These are phyloP conservation scores for Exserohilum turcica DNA, from an alignment of 2,329 filamentous ascomycete species.

Conservation along the genomic window DNA sequence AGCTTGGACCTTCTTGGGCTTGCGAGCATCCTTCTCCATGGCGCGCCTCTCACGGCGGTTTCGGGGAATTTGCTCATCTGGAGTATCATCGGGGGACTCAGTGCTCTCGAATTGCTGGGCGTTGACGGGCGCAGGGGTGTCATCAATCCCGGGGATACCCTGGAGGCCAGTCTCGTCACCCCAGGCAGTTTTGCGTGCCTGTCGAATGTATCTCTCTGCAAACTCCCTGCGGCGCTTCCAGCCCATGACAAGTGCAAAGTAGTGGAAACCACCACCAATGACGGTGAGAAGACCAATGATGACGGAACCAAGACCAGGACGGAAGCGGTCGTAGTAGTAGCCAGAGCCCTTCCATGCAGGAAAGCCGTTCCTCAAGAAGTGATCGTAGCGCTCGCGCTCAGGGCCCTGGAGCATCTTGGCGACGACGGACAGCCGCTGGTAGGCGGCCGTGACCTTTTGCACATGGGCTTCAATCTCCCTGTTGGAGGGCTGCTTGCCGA, in stretches of 20 bases:
- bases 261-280: conserved; percentile 84
- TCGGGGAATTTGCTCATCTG: conserved; percentile 61
- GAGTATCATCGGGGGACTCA: conserved; percentile 25
- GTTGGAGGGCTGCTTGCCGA: conserved; percentile 72
- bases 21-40: conserved; percentile 83
- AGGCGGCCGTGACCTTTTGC: conserved; percentile 81
- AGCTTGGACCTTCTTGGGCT: conserved; percentile 58
- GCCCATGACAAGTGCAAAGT: conserved; percentile 79
- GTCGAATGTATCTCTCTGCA: conserved; percentile 86
- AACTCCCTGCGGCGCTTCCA: conserved; percentile 93
- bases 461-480: conserved; percentile 77
- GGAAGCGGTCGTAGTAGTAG: conserved; percentile 96
- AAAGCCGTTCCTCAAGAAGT: conserved; percentile 92
- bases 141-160: conserved; percentile 66
- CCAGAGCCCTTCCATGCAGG: conserved; percentile 96
- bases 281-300: conserved; percentile 80
- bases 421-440: conserved; percentile 82
- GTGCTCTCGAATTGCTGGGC: conserved; percentile 37
- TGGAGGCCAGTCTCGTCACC: conserved; percentile 73
- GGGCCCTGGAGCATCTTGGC: conserved; percentile 83
- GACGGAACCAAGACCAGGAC: conserved; percentile 86
- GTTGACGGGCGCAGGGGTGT: conserved; percentile 44
- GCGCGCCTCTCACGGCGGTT: conserved; percentile 87
- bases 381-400: conserved; percentile 85
- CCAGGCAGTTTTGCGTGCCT: conserved; percentile 87